Base-by-base conservation (phyloP, 2,329 filamentous ascomycete species). In the Dissoconium aciculare region DNA sequence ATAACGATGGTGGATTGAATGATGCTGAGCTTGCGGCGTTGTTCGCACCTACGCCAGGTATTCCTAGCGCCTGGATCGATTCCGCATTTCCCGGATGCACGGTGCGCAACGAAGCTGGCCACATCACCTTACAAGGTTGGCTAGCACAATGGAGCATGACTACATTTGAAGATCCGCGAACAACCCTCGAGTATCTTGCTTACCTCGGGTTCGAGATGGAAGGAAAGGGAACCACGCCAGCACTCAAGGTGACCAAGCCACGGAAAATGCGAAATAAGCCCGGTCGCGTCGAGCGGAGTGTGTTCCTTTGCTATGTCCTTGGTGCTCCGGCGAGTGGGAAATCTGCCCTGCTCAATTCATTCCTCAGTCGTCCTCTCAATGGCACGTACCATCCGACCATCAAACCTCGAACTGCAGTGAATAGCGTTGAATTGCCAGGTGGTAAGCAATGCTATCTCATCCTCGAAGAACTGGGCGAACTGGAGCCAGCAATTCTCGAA, bases 141-240 rank as follows among this genome's bases (percentile, higher is more conserved):
- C 70, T 98, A 21, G 89, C 89, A 3, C 89, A 98, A 49, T 98
- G 89, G 89, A 94, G 85, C 53, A 98, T 98, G 89, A 98, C 89
- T 1, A 98, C 89, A 0, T 98, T 95, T 47, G 74, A 91, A 37
- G 85, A 91, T 34, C 87, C 89, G 9, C 91, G 89, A 52, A 94
- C 83, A 1, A 95, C 89, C 1, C 67, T 98, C 3, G 85, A 91
- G 45, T 98, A 98, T 53, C 72, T 98, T 2, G 89, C 89, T 3
- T 94, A 94, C 51, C 74, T 98, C 2, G 89, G 89, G 1, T 98
- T 94, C 48, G 89, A 95, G 51, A 63, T 72, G 2, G 79, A 78
- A 44, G 59, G 62, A 34, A 78, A 78, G 35, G 76, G 78, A 23
- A 74, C 76, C 0, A 83, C 81, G 2, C 82, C 82, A 0, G 89